phyloP scores from a whole-genome alignment of 2,329 filamentous ascomycete genomes.

The Xylaria sp. region DNA sequence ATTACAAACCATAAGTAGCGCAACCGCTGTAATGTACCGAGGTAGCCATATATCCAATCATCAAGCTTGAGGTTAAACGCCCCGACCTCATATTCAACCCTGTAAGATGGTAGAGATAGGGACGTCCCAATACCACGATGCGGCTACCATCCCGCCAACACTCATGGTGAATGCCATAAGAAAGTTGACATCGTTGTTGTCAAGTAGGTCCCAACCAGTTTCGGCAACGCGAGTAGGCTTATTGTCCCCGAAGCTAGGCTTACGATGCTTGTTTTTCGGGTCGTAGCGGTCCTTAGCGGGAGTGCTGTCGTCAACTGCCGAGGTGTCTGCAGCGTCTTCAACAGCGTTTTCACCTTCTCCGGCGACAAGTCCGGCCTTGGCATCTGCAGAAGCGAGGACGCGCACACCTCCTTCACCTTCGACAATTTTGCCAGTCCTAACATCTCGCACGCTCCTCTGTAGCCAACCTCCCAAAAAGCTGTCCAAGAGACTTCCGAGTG shows the following conservation, averaged over 20 bases:
- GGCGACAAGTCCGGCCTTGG: slow-evolving; percentile 55
- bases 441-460: slow-evolving; percentile 87
- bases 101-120: slow-evolving; percentile 58
- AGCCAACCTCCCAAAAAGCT: slow-evolving; percentile 86
- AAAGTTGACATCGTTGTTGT: slow-evolving; percentile 97
- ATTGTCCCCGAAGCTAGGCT: slow-evolving; percentile 63
- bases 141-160: slow-evolving; percentile 75
- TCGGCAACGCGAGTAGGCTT: slow-evolving; percentile 72
- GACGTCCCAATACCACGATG: slow-evolving; percentile 69
- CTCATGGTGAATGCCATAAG: slow-evolving; percentile 89
- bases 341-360: slow-evolving; percentile 58
- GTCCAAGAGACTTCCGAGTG: slow-evolving; percentile 84
- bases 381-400: slow-evolving; percentile 59
- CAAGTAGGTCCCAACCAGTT: slow-evolving; percentile 77
- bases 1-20: background rate
- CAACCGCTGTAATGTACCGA: background rate
- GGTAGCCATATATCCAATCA: background rate
- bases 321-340: slow-evolving; percentile 52
- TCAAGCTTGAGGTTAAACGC: background rate
- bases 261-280: slow-evolving; percentile 60
- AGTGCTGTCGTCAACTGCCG: slow-evolving; percentile 51
- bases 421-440: slow-evolving; percentile 84
- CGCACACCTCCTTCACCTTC: slow-evolving; percentile 81
- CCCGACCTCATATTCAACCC: slow-evolving; percentile 30
- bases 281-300: slow-evolving; percentile 59